These are phyloP conservation scores for Boletellus emodensis DNA, from an alignment of 768 basidiomycete genomes.

Conservation along the genomic window DNA sequence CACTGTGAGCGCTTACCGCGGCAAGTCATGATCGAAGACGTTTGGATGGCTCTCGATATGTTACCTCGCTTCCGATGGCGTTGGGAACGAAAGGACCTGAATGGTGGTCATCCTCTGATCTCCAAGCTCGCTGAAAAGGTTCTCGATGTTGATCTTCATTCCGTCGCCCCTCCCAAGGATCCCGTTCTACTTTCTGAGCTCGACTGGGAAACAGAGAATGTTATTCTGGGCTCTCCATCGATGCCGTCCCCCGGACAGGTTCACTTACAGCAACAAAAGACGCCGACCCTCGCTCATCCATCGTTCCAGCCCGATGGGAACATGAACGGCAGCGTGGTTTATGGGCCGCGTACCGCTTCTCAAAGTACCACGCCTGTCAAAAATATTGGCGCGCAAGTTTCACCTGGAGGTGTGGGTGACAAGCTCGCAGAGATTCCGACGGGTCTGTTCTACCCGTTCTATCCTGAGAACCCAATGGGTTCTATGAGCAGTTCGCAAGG, in stretches of 20 bases:
- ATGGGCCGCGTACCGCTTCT: slow-evolving; percentile 25
- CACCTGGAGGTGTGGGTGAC: slow-evolving; percentile 23
- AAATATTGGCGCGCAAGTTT: slow-evolving; percentile 13
- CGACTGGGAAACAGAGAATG: slow-evolving; percentile 44
- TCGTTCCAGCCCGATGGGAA: slow-evolving; percentile 32
- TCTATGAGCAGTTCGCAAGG: slow-evolving; percentile 16
- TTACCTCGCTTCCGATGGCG: slow-evolving; percentile 88
- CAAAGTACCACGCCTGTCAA: slow-evolving; percentile 31
- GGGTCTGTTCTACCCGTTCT: slow-evolving; percentile 76
- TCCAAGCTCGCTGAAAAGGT: slow-evolving; percentile 78
- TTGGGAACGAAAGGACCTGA: slow-evolving; percentile 82
- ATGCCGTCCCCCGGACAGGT: slow-evolving; percentile 23
- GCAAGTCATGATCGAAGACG: slow-evolving; percentile 70
- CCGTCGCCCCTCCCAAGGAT: slow-evolving; percentile 41
- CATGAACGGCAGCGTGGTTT: slow-evolving; percentile 17
- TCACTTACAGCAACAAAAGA: slow-evolving; percentile 32
- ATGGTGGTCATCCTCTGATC: slow-evolving; percentile 80
- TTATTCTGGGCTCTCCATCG: slow-evolving; percentile 25
- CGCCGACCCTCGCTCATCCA: slow-evolving; percentile 35
- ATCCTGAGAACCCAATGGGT: slow-evolving; percentile 48
- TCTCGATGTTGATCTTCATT: slow-evolving; percentile 67
- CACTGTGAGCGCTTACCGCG: slow-evolving; percentile 63
- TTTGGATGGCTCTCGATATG: slow-evolving; percentile 86
- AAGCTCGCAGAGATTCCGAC: slow-evolving; percentile 64
- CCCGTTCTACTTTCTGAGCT: slow-evolving; percentile 40